These are phyloP conservation scores for Porcisia hertigi DNA, from an alignment of 208 protist species.

Conservation along the genomic window DNA sequence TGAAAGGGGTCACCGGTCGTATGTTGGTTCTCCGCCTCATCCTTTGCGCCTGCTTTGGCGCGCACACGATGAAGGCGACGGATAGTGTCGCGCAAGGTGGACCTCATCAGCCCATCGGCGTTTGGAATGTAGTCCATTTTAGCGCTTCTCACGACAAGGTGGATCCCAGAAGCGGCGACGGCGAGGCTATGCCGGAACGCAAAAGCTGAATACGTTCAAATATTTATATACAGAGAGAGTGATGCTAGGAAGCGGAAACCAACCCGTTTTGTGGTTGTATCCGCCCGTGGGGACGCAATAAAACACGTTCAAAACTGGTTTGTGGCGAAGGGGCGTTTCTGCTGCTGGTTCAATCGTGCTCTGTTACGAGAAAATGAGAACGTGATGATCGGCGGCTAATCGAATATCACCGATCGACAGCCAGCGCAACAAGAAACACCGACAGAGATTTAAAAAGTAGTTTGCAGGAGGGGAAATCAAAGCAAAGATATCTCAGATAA, in stretches of 20 bases:
- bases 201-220: neutral
- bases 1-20: conserved; percentile 59
- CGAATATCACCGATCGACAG: neutral
- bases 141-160: too few relatives aligned
- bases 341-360: neutral
- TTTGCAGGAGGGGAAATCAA: neutral
- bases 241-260: too few relatives aligned
- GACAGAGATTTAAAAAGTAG: neutral
- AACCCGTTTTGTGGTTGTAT: too few relatives aligned
- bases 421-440: neutral
- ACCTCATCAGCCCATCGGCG: conserved; percentile 62
- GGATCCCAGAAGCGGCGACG: neutral
- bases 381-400: neutral
- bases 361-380: neutral
- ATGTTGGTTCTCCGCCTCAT: conserved; percentile 37
- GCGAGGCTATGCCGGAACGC: neutral
- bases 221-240: too few relatives aligned
- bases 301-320: too few relatives aligned
- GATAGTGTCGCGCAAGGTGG: conserved; percentile 75
- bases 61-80: conserved; percentile 63
- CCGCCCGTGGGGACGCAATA: too few relatives aligned
- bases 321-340: neutral
- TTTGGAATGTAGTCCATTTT: conserved; percentile 52
- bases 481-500: neutral
- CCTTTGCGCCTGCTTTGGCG: conserved; percentile 44